Evolutionary conservation across 148 eudicot genomes (phyloP).

Genomic region (Fagopyrum homotropicum): DNA sequence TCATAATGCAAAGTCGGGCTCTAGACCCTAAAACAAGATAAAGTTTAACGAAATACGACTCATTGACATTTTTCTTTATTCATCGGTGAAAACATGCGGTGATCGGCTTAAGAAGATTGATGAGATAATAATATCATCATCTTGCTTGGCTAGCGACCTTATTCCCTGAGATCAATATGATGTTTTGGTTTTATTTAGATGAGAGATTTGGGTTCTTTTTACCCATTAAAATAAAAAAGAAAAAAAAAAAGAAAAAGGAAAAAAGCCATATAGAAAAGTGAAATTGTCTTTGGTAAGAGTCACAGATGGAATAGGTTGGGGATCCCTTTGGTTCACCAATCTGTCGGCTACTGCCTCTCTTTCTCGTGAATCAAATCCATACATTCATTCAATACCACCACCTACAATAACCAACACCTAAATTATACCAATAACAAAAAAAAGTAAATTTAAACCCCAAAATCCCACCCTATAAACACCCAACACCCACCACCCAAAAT

Average conservation of each 20-base stretch:
- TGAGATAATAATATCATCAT: too few species aligned
- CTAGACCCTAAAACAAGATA: too few species aligned
- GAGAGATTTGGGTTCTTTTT: too few species aligned
- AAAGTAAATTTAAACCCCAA: neutral
- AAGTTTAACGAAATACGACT: too few species aligned
- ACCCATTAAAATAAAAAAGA: neutral
- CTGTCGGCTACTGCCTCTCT: conserved; percentile 13
- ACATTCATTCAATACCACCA: conserved; percentile 1
- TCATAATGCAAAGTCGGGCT: too few species aligned
- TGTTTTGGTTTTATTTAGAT: too few species aligned
- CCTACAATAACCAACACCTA: neutral
- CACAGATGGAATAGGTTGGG: conserved; percentile 7
- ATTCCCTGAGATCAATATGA: too few species aligned
- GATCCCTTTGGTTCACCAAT: conserved; percentile 5
- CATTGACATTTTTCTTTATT: too few species aligned
- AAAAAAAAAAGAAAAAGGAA: neutral
- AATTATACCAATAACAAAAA: neutral
- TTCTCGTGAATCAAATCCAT: neutral
- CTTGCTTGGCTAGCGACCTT: too few species aligned
- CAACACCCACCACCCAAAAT: conserved; percentile 12
- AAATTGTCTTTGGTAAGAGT: conserved; percentile 9
- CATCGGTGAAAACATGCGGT: too few species aligned
- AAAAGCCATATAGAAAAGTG: neutral
- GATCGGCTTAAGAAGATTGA: too few species aligned
- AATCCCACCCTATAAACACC: conserved; percentile 8